phyloP scores from a whole-genome alignment of 2,329 filamentous ascomycete species.

The Clonostachys rosea region DNA sequence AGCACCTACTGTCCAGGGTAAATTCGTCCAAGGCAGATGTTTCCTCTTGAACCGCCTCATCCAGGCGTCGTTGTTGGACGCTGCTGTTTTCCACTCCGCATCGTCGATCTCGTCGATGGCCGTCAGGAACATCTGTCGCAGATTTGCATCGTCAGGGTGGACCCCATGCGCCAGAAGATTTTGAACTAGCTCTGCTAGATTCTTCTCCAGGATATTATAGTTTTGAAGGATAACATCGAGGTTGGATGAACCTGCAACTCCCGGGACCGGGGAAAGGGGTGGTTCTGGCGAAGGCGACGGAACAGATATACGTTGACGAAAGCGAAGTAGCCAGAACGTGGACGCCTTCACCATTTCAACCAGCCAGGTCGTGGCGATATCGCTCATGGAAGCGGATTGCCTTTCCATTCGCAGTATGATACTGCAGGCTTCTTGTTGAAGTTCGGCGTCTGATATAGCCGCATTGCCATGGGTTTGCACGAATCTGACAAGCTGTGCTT shows the following conservation, averaged over 20 bases:
- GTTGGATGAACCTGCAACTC: not conserved
- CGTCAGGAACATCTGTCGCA: constrained; percentile 9
- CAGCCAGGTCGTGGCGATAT: constrained; percentile 16
- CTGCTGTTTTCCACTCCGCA: constrained; percentile 7
- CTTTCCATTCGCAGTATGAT: constrained; percentile 11
- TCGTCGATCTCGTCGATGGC: constrained; percentile 11
- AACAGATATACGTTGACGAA: constrained; percentile 5
- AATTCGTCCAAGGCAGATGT: constrained; percentile 8
- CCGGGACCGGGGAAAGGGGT: not conserved
- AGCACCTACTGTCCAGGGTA: not conserved
- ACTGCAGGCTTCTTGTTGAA: constrained; percentile 11
- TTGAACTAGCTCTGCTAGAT: constrained; percentile 7
- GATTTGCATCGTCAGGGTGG: constrained; percentile 9
- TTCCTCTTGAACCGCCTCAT: constrained; percentile 10
- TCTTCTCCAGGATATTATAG: constrained; percentile 11
- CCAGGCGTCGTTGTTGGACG: constrained; percentile 13
- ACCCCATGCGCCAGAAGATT: constrained; percentile 9
- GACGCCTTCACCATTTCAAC: constrained; percentile 10
- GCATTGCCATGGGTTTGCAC: constrained; percentile 3
- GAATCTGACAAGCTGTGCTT: constrained; percentile 9
- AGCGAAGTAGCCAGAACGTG: constrained; percentile 9
- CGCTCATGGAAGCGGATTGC: constrained; percentile 9
- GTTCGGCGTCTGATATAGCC: constrained; percentile 7
- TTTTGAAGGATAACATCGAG: constrained; percentile 10
- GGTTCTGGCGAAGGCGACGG: constrained; percentile 4